Base-by-base conservation (phyloP, 2,329 filamentous ascomycete species). In the Arthrobotrys sphaeroides region DNA sequence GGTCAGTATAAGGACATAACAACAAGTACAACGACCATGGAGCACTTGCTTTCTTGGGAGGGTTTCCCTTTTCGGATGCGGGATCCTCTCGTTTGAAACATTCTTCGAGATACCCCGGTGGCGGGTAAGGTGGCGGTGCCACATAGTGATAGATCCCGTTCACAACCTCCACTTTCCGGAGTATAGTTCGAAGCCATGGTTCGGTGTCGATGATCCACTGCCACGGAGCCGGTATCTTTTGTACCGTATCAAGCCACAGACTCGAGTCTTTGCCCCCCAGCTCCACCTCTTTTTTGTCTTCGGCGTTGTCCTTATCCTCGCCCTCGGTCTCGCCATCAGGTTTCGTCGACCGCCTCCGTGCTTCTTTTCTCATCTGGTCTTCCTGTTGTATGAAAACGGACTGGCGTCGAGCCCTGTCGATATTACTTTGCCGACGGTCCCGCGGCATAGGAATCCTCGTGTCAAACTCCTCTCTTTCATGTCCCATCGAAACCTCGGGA, bases 401-500 rank as follows among this genome's bases (percentile, higher is more conserved):
- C n/a, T 26, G 20, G 3, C 43, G 43, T 36, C 55, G 57, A 5
- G 49, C 20, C 33, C 49, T 57, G 3, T 57, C 36, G 13, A 42
- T 33, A n/a, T 6, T 42, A 20, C 24, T 67, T 33, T 16, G 5
- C 42, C 33, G 68, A 16, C 28, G 33, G 6, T 28, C 42, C 38
- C 43, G 42, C 42, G 42, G 24, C 47, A 51, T 57, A 12, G 36
- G 26, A 10, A 33, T 20, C 16, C 49, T 26, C 5, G 31, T 67
- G 26, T 49, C 53, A 10, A 73, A 33, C 24, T 60, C 62, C 26
- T 45, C 57, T 22, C 36, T 42, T 10, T 40, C 49, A 38, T 13
- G 20, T 12, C 33, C 45, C 24, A 43, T 47, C 16, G 42, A 20
- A 20, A 31, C 31, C 13, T 3, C 13, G 12, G 43, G 53, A n/a